A percentile compares a stretch with the other conserved stretches of the same genome.
Evolutionary conservation across 1,284 basidiomycete genomes (phyloP).

Genomic region (Fomitopsis schrenkii): DNA sequence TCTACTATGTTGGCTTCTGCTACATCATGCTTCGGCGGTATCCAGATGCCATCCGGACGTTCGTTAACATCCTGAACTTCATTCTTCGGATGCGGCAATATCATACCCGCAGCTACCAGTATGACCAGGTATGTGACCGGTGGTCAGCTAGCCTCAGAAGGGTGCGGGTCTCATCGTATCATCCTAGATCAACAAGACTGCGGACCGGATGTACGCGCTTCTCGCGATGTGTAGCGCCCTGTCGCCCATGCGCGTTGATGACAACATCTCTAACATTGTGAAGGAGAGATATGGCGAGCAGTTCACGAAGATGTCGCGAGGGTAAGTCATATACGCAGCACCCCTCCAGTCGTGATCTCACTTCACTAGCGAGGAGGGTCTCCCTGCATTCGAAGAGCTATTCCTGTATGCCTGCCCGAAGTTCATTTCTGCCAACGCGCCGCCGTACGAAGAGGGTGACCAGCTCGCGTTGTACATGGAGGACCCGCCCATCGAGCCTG

Average conservation of each 20-base stretch:
- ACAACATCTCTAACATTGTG: constrained; percentile 90
- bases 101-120: constrained; percentile 94
- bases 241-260: constrained; percentile 87
- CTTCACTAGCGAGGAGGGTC: constrained; percentile 57
- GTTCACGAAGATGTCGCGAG: constrained; percentile 79
- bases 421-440: constrained; percentile 93
- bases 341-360: neutral
- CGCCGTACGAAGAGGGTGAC: constrained; percentile 83
- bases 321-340: constrained; percentile 40
- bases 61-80: constrained; percentile 92
- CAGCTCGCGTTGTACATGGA: constrained; percentile 55
- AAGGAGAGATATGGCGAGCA: constrained; percentile 95
- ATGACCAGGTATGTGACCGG: constrained; percentile 71
- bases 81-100: constrained; percentile 92
- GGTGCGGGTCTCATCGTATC: neutral
- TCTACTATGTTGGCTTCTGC: constrained; percentile 96
- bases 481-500: constrained; percentile 61
- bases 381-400: constrained; percentile 89
- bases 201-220: constrained; percentile 96
- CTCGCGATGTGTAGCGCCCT: constrained; percentile 92
- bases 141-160: neutral
- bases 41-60: constrained; percentile 91
- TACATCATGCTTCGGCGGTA: constrained; percentile 95
- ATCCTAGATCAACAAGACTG: constrained; percentile 89
- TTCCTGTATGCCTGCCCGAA: constrained; percentile 95